phyloP scores from a whole-genome alignment of 352 stramenopile genomes.

The Peronosclerospora sorghi region DNA sequence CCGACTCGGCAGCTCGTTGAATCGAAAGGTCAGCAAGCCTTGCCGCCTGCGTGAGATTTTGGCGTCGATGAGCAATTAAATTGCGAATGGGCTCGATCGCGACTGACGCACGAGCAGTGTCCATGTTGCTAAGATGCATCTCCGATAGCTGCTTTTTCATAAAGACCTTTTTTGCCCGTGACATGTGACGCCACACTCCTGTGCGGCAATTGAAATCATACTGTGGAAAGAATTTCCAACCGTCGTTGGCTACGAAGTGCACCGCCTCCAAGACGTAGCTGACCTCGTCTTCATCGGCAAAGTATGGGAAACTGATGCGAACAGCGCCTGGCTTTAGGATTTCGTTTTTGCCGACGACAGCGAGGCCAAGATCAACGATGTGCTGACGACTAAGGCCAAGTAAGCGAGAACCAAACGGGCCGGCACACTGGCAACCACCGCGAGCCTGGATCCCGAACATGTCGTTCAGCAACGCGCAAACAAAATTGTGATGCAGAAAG shows the following conservation, averaged over 20 bases:
- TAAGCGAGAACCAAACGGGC: conserved; percentile 88
- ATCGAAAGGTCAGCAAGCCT: conserved; percentile 15
- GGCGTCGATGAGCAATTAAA: conserved; percentile 5
- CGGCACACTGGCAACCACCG: conserved; percentile 73
- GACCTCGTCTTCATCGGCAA: conserved; percentile 68
- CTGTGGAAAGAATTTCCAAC: conserved; percentile 88
- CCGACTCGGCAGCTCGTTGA: conserved; percentile 2
- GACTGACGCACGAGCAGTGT: background rate
- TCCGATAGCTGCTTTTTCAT: conserved; percentile 13
- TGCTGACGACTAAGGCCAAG: conserved; percentile 79
- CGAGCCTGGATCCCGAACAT: conserved; percentile 90
- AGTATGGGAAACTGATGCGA: conserved; percentile 88
- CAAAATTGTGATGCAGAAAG: conserved; percentile 98
- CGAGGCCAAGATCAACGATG: conserved; percentile 63
- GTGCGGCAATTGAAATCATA: conserved; percentile 93
- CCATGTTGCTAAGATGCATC: conserved; percentile 9
- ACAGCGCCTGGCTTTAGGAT: conserved; percentile 91
- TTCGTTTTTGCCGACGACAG: conserved; percentile 85
- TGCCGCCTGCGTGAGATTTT: conserved; percentile 12
- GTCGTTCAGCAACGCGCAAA: conserved; percentile 95
- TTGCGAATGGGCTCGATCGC: conserved; percentile 6
- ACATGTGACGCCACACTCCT: conserved; percentile 81
- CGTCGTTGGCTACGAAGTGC: conserved; percentile 88
- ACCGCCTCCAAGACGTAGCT: conserved; percentile 91
- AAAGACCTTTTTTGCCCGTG: conserved; percentile 7